phyloP scores from a whole-genome alignment of 2,329 filamentous ascomycete species.

The Pestalotiopsis sp. region DNA sequence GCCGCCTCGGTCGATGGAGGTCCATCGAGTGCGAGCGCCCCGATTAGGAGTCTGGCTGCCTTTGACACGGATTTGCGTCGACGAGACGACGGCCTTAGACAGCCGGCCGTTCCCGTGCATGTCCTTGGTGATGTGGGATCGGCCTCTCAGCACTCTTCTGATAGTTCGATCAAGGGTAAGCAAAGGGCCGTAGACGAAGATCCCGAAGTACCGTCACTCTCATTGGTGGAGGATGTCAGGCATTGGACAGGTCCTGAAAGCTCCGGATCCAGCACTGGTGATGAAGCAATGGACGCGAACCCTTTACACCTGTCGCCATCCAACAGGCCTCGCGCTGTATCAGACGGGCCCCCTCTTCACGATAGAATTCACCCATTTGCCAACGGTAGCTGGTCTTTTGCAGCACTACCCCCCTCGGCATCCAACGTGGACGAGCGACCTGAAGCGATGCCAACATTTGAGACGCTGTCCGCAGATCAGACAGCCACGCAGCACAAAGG shows the following conservation, averaged over 20 bases:
- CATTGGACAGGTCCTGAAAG: slow-evolving; percentile 18
- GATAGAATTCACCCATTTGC: slow-evolving; percentile 53
- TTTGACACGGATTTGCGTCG: background rate
- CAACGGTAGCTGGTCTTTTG: slow-evolving; percentile 60
- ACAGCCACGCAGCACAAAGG: background rate
- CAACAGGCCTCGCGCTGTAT: slow-evolving; percentile 53
- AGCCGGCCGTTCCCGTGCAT: background rate
- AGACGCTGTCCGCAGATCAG: background rate
- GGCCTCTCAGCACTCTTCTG: background rate
- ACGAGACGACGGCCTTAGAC: background rate
- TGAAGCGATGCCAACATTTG: background rate
- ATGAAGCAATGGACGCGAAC: background rate
- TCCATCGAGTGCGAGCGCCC: background rate
- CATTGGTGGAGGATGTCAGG: slow-evolving; percentile 6
- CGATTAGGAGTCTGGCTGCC: background rate
- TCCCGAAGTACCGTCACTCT: background rate
- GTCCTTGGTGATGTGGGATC: background rate
- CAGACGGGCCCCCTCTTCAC: slow-evolving; percentile 54
- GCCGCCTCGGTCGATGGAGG: background rate
- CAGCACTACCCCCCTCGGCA: background rate
- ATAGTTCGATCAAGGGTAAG: slow-evolving; percentile 8
- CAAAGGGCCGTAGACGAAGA: background rate
- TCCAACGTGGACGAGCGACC: background rate
- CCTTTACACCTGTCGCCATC: slow-evolving; percentile 8
- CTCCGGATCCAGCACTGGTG: background rate